phyloP scores from a whole-genome alignment of 1,284 basidiomycete species.

The Leccinum pachyderme region DNA sequence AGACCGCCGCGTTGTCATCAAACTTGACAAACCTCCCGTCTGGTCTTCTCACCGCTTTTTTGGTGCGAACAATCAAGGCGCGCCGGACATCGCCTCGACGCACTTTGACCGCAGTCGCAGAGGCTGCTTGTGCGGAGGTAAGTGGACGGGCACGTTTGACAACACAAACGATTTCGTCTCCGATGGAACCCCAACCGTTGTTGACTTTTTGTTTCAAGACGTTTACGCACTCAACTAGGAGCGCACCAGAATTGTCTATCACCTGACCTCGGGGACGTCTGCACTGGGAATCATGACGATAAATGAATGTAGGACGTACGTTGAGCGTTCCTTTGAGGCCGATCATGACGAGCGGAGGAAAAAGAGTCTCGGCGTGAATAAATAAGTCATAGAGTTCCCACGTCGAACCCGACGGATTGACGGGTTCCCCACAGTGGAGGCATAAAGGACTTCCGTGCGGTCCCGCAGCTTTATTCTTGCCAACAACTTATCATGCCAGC shows the following conservation, averaged over 20 bases:
- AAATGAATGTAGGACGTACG: slow-evolving; percentile 42
- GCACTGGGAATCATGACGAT: background rate
- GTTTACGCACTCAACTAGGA: slow-evolving; percentile 96
- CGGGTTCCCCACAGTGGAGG: background rate
- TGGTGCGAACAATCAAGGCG: slow-evolving; percentile 92
- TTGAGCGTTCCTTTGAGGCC: slow-evolving; percentile 90
- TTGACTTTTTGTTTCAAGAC: slow-evolving; percentile 94
- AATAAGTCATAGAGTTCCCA: slow-evolving; percentile 27
- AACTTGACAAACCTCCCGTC: slow-evolving; percentile 88
- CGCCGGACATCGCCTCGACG: slow-evolving; percentile 91
- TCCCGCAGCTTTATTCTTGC: background rate
- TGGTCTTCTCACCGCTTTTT: slow-evolving; percentile 78
- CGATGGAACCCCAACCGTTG: slow-evolving; percentile 79
- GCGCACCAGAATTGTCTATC: slow-evolving; percentile 98
- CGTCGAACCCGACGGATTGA: slow-evolving; percentile 4
- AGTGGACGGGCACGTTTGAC: slow-evolving; percentile 91
- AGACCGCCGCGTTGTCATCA: slow-evolving; percentile 96
- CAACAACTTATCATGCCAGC: slow-evolving; percentile 47
- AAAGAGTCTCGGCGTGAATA: background rate
- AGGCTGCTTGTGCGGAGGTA: slow-evolving; percentile 55
- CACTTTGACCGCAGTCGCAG: slow-evolving; percentile 77
- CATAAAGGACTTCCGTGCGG: background rate
- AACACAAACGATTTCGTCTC: slow-evolving; percentile 97
- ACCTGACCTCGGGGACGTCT: slow-evolving; percentile 48
- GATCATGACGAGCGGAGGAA: slow-evolving; percentile 61